These are phyloP conservation scores for Colletotrichum tropicicola DNA, from an alignment of 2,329 filamentous ascomycete genomes.

Conservation along the genomic window DNA sequence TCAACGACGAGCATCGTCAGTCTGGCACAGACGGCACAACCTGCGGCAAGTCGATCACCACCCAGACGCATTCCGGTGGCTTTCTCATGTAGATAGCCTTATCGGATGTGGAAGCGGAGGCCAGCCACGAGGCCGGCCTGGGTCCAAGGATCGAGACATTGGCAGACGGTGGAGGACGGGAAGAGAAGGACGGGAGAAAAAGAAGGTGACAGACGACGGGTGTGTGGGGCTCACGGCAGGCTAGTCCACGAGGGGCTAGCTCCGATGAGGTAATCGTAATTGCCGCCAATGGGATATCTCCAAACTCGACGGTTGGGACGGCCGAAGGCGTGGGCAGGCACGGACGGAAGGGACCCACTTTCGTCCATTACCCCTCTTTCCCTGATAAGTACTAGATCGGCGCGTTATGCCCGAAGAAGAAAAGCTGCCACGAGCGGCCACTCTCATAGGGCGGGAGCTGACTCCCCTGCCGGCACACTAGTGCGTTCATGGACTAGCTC, in stretches of 20 bases:
- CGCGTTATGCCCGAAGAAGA: neutral
- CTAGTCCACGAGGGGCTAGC: no score
- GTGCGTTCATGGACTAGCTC: neutral
- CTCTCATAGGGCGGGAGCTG: slow-evolving; percentile 11
- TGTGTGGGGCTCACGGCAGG: no score
- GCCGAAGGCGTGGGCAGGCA: neutral
- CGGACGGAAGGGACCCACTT: slow-evolving; percentile 9
- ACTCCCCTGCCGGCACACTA: slow-evolving; percentile 10
- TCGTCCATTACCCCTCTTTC: slow-evolving; percentile 23
- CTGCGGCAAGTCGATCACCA: neutral
- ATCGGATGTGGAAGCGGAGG: neutral
- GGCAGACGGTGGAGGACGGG: neutral
- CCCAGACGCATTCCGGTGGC: neutral
- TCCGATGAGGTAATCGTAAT: slow-evolving; percentile 2
- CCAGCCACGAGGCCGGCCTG: no score
- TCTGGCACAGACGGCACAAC: neutral
- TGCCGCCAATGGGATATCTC: neutral
- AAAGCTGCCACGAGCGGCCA: neutral
- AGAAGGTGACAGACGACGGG: neutral
- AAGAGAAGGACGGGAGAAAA: neutral
- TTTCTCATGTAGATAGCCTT: neutral
- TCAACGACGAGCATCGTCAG: neutral
- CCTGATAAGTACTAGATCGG: neutral
- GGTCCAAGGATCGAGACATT: neutral
- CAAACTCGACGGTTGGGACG: neutral